Conservation (phyloP, 495 filamentous ascomycete genomes). For the Bacidia gigantensis region DNA sequence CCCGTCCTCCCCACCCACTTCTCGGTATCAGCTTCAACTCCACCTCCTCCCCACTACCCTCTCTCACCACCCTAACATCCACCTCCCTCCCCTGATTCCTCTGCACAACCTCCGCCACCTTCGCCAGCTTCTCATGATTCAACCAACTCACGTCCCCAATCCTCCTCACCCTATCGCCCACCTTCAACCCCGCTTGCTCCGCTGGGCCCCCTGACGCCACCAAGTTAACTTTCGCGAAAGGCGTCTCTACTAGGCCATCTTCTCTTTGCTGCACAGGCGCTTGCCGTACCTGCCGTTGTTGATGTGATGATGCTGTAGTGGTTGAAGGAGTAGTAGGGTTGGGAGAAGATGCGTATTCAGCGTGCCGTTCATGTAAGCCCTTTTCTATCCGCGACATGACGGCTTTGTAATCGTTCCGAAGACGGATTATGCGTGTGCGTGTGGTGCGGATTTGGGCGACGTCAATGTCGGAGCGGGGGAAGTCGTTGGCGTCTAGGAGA, state of each 20-base stretch:
- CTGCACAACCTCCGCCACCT: slow-evolving; percentile 71
- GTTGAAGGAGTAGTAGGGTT: slow-evolving; percentile 11
- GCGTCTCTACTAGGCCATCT: slow-evolving; percentile 39
- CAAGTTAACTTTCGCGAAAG: slow-evolving; percentile 85
- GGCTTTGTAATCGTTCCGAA: slow-evolving; percentile 86
- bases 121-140: slow-evolving; percentile 75
- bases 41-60: slow-evolving; percentile 58
- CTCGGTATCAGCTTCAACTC: slow-evolving; percentile 58
- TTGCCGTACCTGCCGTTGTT: not conserved
- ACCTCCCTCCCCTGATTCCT: slow-evolving; percentile 78
- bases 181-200: slow-evolving; percentile 63
- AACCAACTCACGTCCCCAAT: slow-evolving; percentile 71
- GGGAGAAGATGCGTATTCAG: slow-evolving; percentile 15
- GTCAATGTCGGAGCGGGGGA: slow-evolving; percentile 85
- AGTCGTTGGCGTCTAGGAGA: slow-evolving; percentile 83
- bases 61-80: slow-evolving; percentile 31
- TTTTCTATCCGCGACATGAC: slow-evolving; percentile 72
- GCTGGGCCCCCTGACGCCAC: slow-evolving; percentile 72
- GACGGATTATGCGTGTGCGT: slow-evolving; percentile 71
- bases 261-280: slow-evolving; percentile 11
- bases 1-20: slow-evolving; percentile 76
- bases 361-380: slow-evolving; percentile 62
- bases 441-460: slow-evolving; percentile 93
- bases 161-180: slow-evolving; percentile 67
- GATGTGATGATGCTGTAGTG: not conserved